Evolutionary conservation across 2,329 filamentous ascomycete species (phyloP), one percentile per base, ranked within the genome.

Genomic region (Pseudogymnoascus sp.): DNA sequence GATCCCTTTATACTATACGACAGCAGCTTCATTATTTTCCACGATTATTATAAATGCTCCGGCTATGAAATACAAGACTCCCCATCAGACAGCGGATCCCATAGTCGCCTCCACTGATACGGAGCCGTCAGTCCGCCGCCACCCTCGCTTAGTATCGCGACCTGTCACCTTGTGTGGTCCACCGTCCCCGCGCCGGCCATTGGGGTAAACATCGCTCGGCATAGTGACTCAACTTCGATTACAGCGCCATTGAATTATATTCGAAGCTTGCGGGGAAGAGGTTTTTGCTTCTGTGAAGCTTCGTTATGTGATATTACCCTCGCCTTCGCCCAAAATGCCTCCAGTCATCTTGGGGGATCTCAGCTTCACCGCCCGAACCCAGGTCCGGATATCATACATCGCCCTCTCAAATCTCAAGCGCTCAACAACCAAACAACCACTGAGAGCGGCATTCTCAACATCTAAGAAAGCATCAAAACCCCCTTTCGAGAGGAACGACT

Each of bases 401-500:
- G 71, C 72, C 42, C 70, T 72, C 38, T 76, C 70, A 36, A 70
- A 69, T 37, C 70, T 75, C 59, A 65, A 65, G 42, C 71, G 70
- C 23, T n/a, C 14, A 10, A 66, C 10, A 5, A 4, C n/a, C n/a
- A 56, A 12, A 34, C 50, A 11, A 14, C 16, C 28, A 8, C 50
- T 7, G 16, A 56, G 50, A 56, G 50, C 38, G n/a, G 34, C 63
- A 28, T 67, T 77, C 64, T 74, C 75, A 28, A 70, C 72, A 11
- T 74, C 72, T 28, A 71, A 75, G 50, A 68, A 74, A 59, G 66
- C 62, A 42, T 67, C 69, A 50, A 79, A 68, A 16, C 65, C 69
- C 11, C 65, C 66, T 23, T 71, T 67, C 31, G 67, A 81, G 67
- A 81, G 84, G 40, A 84, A 84, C 7, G 85, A 88, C 74, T 88